A percentile compares a stretch with the other conserved stretches of the same genome.
Conservation (phyloP, 306 rosid species). For the Potentilla sterilis region DNA sequence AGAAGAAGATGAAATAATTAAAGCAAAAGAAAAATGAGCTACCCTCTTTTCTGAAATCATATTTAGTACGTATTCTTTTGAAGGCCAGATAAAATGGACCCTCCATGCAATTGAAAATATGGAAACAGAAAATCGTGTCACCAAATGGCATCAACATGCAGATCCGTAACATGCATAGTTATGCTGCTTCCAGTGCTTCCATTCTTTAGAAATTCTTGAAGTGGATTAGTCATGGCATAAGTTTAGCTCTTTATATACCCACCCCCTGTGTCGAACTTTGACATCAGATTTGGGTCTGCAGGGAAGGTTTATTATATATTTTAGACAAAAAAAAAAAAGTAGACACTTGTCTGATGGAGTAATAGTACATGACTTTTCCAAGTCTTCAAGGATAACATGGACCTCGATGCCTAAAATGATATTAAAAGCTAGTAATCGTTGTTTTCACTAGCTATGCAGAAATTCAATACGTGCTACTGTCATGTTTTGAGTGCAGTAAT, state of each 20-base stretch:
- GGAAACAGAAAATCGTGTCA: not conserved
- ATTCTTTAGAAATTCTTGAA: not conserved
- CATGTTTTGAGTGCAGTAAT: not conserved
- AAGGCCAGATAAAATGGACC: not conserved
- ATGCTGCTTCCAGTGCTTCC: too few relatives aligned
- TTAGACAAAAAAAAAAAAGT: not conserved
- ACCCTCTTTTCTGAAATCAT: not conserved
- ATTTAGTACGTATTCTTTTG: not conserved
- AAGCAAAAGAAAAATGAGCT: not conserved
- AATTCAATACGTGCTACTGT: not conserved
- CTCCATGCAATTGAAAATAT: not conserved
- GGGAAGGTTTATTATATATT: not conserved
- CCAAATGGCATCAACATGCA: not conserved
- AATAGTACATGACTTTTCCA: not conserved
- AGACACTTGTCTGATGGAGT: not conserved
- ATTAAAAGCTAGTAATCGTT: not conserved
- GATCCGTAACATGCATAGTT: not conserved
- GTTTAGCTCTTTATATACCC: too few relatives aligned
- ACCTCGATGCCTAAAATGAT: not conserved
- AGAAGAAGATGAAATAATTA: not conserved
- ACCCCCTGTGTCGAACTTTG: too few relatives aligned
- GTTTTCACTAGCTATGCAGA: not conserved
- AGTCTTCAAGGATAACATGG: not conserved
- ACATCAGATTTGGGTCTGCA: not conserved
- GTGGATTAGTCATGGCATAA: too few relatives aligned